Evolutionary conservation across 2,329 filamentous ascomycete genomes (phyloP), one percentile per base, ranked within the genome.

Genomic region (Fusarium sulawesiense): DNA sequence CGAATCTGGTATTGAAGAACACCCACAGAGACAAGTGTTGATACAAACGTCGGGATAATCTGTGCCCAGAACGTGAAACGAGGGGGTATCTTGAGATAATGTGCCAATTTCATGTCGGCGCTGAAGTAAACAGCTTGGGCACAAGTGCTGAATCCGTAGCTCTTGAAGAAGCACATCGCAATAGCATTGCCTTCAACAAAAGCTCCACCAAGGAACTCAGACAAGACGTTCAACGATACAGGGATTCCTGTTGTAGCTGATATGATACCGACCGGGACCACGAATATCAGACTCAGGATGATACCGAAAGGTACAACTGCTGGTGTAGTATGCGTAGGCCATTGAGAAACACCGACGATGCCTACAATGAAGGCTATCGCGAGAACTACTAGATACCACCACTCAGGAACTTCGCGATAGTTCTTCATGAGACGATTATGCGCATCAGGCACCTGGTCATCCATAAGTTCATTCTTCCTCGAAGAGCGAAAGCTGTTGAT

Each of bases 131-230:
- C 67, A 1, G 80, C 79, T 21, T 81, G 79, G 3, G 76, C 75
- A 14, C 76, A 77, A 1, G 79, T 77, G 16, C 80, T 75, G 60
- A 76, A 80, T 41, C 76, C 80, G 34, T 78, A 82, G 1, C 79
- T 76, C 76, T 85, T 85, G 77, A 85, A 84, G 72, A 80, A 83
- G 74, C 80, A 83, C 78, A 84, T 82, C 45, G 79, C 82, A n/a
- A 84, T 70, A 3, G 83, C 81, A 47, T 83, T 83, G 23, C 83
- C 83, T 8, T 79, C 72, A 5, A 80, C 78, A 66, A 79, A 80
- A 6, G 78, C 77, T 6, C 83, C 83, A n/a, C 80, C 83, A 14
- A 85, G 82, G 34, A 84, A 81, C 72, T 85, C 83, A n/a, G 83
- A 81, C 11, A 86, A 65, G 3, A 85, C 83, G 55, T 84, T 84